phyloP scores from a whole-genome alignment of 768 basidiomycete species.

The Lyophyllum atratum region DNA sequence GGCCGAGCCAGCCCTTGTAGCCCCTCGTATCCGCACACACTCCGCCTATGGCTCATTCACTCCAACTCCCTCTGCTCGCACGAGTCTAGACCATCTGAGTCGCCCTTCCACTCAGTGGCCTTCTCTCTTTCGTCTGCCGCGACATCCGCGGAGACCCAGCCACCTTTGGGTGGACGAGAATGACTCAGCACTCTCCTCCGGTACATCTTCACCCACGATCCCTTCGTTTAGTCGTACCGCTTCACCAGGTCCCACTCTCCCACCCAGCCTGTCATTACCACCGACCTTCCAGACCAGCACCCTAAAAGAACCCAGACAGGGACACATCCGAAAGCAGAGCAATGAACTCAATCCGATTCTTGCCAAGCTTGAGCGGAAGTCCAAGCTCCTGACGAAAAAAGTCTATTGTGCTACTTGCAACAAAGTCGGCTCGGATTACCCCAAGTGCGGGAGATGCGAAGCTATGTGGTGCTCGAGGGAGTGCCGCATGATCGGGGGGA shows the following conservation, averaged over 20 bases:
- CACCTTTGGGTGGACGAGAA: conserved; percentile 14
- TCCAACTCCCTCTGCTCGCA: conserved; percentile 20
- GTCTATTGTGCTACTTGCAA: conserved; percentile 52
- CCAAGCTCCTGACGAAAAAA: conserved; percentile 45
- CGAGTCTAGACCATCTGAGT: conserved; percentile 14
- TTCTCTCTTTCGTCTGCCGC: background rate
- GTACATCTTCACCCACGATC: conserved; percentile 19
- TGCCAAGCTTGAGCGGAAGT: conserved; percentile 50
- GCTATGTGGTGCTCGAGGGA: conserved; percentile 66
- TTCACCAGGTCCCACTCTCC: conserved; percentile 22
- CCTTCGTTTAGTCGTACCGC: conserved; percentile 46
- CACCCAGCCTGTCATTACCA: conserved; percentile 21
- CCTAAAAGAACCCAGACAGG: conserved; percentile 3
- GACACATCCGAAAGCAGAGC: conserved; percentile 6
- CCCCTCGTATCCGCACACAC: conserved; percentile 11
- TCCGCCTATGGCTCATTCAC: conserved; percentile 22
- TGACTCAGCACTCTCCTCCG: conserved; percentile 22
- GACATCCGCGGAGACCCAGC: conserved; percentile 4
- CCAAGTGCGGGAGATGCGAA: conserved; percentile 60
- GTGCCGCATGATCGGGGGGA: conserved; percentile 55
- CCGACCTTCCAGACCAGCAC: conserved; percentile 14
- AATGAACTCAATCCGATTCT: conserved; percentile 47
- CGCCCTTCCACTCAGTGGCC: background rate
- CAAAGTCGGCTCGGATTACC: conserved; percentile 55
- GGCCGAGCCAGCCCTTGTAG: conserved; percentile 8